A percentile compares a stretch with the other conserved stretches of the same genome.
phyloP scores from a whole-genome alignment of 805 yeast species.

The Teunomyces panamensis region DNA sequence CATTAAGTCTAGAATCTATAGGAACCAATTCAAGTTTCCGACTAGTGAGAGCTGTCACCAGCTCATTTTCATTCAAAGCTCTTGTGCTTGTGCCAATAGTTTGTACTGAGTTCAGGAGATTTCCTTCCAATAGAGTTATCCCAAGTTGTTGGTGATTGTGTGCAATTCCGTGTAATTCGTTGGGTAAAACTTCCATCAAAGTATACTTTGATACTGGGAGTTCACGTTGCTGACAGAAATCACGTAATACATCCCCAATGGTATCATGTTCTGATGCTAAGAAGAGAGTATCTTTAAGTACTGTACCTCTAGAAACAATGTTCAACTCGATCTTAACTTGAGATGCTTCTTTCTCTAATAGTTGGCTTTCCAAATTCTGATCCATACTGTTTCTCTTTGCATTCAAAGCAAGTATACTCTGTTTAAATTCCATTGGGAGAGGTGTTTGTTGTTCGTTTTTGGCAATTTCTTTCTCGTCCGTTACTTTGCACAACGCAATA shows the following conservation, averaged over 20 bases:
- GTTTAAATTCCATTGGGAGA: slow-evolving; percentile 41
- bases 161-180: neutral
- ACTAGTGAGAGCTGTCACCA: slow-evolving; percentile 11
- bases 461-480: slow-evolving; percentile 40
- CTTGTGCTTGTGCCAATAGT: neutral
- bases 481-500: slow-evolving; percentile 68
- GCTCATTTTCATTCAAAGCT: slow-evolving; percentile 8
- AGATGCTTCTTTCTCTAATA: neutral
- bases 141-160: slow-evolving; percentile 2
- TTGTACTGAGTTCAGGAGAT: neutral
- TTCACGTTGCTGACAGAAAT: slow-evolving; percentile 27
- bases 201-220: slow-evolving; percentile 25
- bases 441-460: slow-evolving; percentile 55
- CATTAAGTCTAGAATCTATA: neutral
- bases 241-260: slow-evolving; percentile 21
- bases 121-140: neutral
- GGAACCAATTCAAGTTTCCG: slow-evolving; percentile 20
- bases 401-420: slow-evolving; percentile 4
- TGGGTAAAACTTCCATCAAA: slow-evolving; percentile 18
- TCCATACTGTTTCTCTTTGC: neutral
- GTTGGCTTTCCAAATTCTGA: neutral
- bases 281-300: neutral
- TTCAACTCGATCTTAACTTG: neutral
- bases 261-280: slow-evolving; percentile 9
- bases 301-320: neutral